Evolutionary conservation across 2,329 filamentous ascomycete genomes (phyloP).

Genomic region (Penicillium hesseltinei): DNA sequence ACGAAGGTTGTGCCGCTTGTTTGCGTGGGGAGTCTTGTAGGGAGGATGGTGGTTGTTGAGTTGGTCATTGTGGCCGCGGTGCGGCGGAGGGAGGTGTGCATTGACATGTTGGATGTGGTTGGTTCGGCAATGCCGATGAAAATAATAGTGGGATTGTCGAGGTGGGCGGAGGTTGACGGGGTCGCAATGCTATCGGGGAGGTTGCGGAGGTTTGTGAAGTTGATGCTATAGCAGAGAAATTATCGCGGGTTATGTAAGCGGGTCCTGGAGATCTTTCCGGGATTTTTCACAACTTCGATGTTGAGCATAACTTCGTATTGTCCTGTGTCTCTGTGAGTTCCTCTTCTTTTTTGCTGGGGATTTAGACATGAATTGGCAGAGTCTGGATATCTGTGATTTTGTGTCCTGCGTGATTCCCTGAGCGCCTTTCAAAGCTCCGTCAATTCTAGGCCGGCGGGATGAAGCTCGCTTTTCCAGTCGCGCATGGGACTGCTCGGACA

Average conservation of each 20-base stretch:
- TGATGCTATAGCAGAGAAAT: conserved; percentile 34
- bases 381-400: conserved; percentile 5
- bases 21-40: conserved; percentile 32
- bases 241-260: conserved; percentile 36
- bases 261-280: conserved; percentile 15
- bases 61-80: conserved; percentile 29
- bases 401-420: conserved; percentile 9
- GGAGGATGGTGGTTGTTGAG: conserved; percentile 35
- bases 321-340: neutral
- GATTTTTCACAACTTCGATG: conserved; percentile 7
- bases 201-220: conserved; percentile 13
- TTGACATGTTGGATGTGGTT: conserved; percentile 30
- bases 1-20: conserved; percentile 41
- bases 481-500: conserved; percentile 14
- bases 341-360: neutral
- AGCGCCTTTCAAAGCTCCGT: conserved; percentile 11
- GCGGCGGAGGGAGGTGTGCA: conserved; percentile 39
- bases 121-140: neutral
- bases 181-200: conserved; percentile 12
- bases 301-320: conserved; percentile 3
- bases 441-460: conserved; percentile 25
- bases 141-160: neutral
- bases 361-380: conserved; percentile 23
- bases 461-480: conserved; percentile 31
- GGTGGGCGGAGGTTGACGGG: neutral